Percentiles rank a stretch among this genome's conserved stretches.
phyloP scores from a whole-genome alignment of 2,329 filamentous ascomycete genomes.

The Penicillium sp. region DNA sequence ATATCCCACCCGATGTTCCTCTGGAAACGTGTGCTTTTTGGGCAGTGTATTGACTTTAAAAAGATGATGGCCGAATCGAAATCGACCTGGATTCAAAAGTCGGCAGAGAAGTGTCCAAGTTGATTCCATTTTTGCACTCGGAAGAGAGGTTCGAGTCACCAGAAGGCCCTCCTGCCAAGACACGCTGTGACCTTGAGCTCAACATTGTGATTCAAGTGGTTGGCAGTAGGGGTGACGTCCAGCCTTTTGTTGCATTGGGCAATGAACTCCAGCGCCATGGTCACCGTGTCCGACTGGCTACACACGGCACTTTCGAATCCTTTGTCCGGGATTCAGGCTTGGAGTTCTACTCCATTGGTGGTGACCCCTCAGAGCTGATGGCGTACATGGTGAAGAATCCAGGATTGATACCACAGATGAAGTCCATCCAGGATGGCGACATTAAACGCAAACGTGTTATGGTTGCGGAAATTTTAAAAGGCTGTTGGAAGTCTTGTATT shows the following conservation, averaged over 20 bases:
- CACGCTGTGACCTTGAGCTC: conserved; percentile 23
- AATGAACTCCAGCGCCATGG: conserved; percentile 48
- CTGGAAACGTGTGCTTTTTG: neutral
- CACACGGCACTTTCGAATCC: conserved; percentile 53
- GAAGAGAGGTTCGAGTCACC: conserved; percentile 1
- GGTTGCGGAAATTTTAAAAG: conserved; percentile 34
- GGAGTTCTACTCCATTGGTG: conserved; percentile 58
- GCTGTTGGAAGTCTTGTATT: conserved; percentile 35
- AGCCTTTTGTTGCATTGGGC: conserved; percentile 58
- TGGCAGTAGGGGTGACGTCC: conserved; percentile 58
- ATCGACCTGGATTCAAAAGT: conserved; percentile 24
- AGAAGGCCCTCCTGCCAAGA: neutral
- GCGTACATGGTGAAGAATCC: conserved; percentile 51
- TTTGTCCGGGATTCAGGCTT: conserved; percentile 53
- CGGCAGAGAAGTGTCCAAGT: conserved; percentile 16
- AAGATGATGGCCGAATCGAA: conserved; percentile 25
- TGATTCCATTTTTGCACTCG: conserved; percentile 13
- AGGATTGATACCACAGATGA: conserved; percentile 35
- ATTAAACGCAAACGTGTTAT: conserved; percentile 21
- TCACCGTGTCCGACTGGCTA: conserved; percentile 57
- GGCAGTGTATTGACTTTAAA: neutral
- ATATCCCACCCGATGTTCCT: neutral
- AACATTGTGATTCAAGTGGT: conserved; percentile 57
- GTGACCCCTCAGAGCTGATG: conserved; percentile 53
- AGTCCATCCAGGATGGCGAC: conserved; percentile 30